phyloP scores from a whole-genome alignment of 2,329 filamentous ascomycete species.

The Paecilomyces sp. region DNA sequence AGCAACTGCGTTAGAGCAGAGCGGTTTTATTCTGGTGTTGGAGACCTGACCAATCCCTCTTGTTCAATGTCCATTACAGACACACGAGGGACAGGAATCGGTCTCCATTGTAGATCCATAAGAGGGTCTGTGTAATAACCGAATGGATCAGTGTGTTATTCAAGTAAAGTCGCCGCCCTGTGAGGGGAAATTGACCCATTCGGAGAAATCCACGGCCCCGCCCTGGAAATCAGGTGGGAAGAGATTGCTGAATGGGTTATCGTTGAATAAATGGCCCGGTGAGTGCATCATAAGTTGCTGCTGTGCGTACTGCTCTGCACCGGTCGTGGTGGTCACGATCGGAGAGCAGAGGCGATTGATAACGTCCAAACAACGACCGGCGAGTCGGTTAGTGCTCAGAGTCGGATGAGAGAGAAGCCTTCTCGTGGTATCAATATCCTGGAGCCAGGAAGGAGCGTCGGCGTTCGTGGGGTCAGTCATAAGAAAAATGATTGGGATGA shows the following conservation, averaged over 20 bases:
- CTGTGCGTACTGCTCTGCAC: conserved; percentile 11
- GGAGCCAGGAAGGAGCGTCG: conserved; percentile 29
- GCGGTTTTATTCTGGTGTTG: not conserved
- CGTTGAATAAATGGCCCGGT: conserved; percentile 28
- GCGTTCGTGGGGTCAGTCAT: conserved; percentile 34
- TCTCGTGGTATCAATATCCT: conserved; percentile 34
- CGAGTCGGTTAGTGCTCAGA: conserved; percentile 31
- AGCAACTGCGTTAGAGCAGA: not conserved
- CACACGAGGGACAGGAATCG: not conserved
- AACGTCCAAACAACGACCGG: conserved; percentile 31
- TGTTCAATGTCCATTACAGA: not conserved
- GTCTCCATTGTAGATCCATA: not conserved
- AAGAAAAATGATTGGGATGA: conserved; percentile 37
- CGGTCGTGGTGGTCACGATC: conserved; percentile 11
- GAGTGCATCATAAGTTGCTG: conserved; percentile 29
- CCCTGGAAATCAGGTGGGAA: conserved; percentile 19
- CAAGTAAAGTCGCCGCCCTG: conserved; percentile 7
- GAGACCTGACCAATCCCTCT: not conserved
- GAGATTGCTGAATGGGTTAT: conserved; percentile 26
- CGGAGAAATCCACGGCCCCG: conserved; percentile 27
- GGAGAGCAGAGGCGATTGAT: conserved; percentile 32
- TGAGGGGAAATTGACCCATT: conserved; percentile 32
- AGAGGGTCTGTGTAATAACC: not conserved
- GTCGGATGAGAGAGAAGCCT: conserved; percentile 31
- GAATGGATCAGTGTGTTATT: conserved; percentile 7